phyloP scores from a whole-genome alignment of 441 rosid genomes.

The Erysimum pusillum region DNA sequence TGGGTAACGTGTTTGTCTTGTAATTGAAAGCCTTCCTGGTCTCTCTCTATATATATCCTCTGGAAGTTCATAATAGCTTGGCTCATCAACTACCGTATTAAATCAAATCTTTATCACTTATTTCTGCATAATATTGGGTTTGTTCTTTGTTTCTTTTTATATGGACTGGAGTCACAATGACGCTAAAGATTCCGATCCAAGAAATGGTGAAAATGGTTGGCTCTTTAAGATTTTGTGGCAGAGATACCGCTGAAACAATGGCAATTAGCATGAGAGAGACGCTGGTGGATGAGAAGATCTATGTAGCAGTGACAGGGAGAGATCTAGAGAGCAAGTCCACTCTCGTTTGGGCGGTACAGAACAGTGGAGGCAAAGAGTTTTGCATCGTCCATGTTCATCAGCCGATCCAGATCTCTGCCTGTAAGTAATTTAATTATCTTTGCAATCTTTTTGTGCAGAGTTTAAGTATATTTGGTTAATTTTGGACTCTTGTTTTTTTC shows the following conservation, averaged over 20 bases:
- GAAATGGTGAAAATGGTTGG: slow-evolving; percentile 29
- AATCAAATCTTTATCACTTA: slow-evolving; percentile 10
- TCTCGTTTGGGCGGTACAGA: slow-evolving; percentile 73
- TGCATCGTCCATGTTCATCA: slow-evolving; percentile 71
- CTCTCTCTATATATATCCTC: slow-evolving; percentile 1
- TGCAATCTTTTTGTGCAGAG: background rate
- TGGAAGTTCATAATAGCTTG: background rate
- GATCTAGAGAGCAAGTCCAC: slow-evolving; percentile 56
- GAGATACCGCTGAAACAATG: background rate
- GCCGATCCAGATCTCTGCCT: slow-evolving; percentile 47
- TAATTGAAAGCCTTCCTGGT: background rate
- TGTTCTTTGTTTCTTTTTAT: slow-evolving; percentile 18
- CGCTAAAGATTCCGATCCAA: slow-evolving; percentile 33
- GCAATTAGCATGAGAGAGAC: slow-evolving; percentile 16
- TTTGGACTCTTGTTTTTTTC: background rate
- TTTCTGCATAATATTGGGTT: background rate
- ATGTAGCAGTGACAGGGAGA: slow-evolving; percentile 69
- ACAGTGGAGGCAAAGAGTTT: slow-evolving; percentile 66
- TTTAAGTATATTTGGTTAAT: slow-evolving; percentile 2
- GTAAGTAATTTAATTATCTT: slow-evolving; percentile 14
- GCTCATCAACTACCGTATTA: slow-evolving; percentile 1
- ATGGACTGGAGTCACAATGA: slow-evolving; percentile 34
- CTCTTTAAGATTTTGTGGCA: slow-evolving; percentile 30
- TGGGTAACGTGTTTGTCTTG: slow-evolving; percentile 22
- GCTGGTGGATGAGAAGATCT: slow-evolving; percentile 65